Base-by-base conservation (phyloP, 495 filamentous ascomycete genomes). In the Podospora australis region DNA sequence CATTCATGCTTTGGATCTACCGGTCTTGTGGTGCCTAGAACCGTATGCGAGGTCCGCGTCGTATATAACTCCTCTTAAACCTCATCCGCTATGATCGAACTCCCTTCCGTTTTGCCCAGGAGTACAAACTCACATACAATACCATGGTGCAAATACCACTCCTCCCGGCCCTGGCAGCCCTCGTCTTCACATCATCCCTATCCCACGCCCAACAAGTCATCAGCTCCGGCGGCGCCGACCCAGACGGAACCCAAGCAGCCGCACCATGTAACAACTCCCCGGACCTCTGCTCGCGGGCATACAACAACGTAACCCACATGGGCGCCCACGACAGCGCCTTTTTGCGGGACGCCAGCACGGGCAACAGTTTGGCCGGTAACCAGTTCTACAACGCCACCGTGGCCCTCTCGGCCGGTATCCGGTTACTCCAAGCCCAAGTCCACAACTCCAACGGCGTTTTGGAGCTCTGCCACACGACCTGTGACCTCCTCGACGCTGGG, bases 251-350 rank as follows among this genome's bases (percentile, higher is more conserved):
- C 22, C 34, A 36, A 24, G 10, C 36, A 39, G 9, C 11, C 11
- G 51, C 53, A 21, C 70, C 75, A 26, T 88, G 85, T 70, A 89
- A 89, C 59, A 85, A 84, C 67, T 79, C 74, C 24, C 67, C 79
- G 2, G 63, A 72, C 36, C 76, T 83, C 48, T 87, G 84, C 66
- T 57, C 59, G 39, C 76, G 78, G 11, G 60, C 69, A 5, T 87
- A 86, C 70, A 78, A 73, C 58, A 79, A 82, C 44, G 68, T 88
- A 51, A 82, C 83, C 1, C 74, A 83, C 53, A 70, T 87, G 56
- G 85, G 83, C 16, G 77, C 83, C 21, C 85, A 89, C 62, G 78
- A 87, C 61, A 76, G 74, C 24, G 60, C 84, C 44, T 88, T 88
- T 58, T 74, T 87, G 29, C 66, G 75, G 5, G 72, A 79, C 45